phyloP scores from a whole-genome alignment of 495 filamentous ascomycete species.

The Hypoxylon subgilvum region DNA sequence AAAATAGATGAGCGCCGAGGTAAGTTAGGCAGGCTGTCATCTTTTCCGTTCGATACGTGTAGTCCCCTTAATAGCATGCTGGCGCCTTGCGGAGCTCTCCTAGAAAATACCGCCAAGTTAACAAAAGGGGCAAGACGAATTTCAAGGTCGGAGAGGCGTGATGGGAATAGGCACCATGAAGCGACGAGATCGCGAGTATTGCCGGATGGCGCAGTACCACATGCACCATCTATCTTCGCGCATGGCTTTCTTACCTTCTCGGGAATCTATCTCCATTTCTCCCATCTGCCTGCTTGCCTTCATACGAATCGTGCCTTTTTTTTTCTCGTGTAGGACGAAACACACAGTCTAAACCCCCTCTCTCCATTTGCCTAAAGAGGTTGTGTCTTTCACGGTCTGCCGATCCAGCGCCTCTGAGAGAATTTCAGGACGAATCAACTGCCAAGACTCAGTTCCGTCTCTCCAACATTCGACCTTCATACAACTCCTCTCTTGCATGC shows the following conservation, averaged over 20 bases:
- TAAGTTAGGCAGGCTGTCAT: background rate
- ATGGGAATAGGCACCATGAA: too few species aligned
- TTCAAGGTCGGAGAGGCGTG: too few species aligned
- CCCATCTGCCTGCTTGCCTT: too few species aligned
- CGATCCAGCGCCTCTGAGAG: conserved; percentile 30
- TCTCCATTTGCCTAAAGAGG: conserved; percentile 31
- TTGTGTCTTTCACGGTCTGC: conserved; percentile 26
- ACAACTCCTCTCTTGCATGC: too few species aligned
- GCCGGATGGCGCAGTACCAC: too few species aligned
- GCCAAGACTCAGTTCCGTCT: conserved; percentile 17
- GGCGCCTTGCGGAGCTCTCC: background rate
- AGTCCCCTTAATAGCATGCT: background rate
- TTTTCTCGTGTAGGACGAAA: conserved; percentile 14
- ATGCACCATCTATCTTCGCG: too few species aligned
- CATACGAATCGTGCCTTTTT: background rate
- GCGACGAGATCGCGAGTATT: too few species aligned
- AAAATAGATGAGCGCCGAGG: too few species aligned
- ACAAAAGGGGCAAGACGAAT: too few species aligned
- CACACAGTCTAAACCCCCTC: conserved; percentile 13
- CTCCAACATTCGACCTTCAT: conserved; percentile 28
- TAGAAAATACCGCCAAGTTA: too few species aligned
- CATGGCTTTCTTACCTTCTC: background rate
- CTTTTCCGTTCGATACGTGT: too few species aligned
- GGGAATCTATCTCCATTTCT: too few species aligned
- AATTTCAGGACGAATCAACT: conserved; percentile 29